These are phyloP conservation scores for Scalesia atractyloides DNA, from an alignment of 129 eudicot genomes.

Conservation along the genomic window DNA sequence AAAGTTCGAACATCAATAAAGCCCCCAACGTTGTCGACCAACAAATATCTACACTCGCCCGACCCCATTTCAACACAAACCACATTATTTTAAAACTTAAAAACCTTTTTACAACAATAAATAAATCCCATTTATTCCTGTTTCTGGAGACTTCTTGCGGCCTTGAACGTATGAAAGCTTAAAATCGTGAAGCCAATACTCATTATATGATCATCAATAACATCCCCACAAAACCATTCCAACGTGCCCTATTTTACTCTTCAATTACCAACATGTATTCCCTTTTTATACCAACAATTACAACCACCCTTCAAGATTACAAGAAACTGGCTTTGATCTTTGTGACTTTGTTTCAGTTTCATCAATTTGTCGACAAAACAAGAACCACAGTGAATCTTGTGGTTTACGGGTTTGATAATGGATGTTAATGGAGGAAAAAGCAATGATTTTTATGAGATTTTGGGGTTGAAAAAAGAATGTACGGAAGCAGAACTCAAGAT, in stretches of 20 bases:
- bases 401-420: constrained; percentile 23
- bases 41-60: no score
- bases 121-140: background rate
- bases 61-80: no score
- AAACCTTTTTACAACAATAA: background rate
- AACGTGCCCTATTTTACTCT: background rate
- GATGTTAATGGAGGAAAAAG: constrained; percentile 37
- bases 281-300: background rate
- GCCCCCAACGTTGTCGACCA: no score
- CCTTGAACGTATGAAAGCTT: constrained; percentile 6
- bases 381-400: background rate
- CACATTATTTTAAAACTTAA: no score
- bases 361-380: constrained; percentile 22
- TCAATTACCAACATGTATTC: constrained; percentile 2
- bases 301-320: constrained; percentile 12
- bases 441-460: constrained; percentile 61
- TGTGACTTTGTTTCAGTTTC: background rate
- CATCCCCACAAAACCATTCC: constrained; percentile 12
- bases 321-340: background rate
- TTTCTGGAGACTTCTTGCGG: constrained; percentile 31
- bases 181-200: background rate
- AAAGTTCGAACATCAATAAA: no score
- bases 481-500: constrained; percentile 54
- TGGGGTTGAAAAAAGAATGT: constrained; percentile 81
- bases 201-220: background rate